Base-by-base conservation (phyloP, 345 rosid species). In the Citrus sinensis region DNA sequence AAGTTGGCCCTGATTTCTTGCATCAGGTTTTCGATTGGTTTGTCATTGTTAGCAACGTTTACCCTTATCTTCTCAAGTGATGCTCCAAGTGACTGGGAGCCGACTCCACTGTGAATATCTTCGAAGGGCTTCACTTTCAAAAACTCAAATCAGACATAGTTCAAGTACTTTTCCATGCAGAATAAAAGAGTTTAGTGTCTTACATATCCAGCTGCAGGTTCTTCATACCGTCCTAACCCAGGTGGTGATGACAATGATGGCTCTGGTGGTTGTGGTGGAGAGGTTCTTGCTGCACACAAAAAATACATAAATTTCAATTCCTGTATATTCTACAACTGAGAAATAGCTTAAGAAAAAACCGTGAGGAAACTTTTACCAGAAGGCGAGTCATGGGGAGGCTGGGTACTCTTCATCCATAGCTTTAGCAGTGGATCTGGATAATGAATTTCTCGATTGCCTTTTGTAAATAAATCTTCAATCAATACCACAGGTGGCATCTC, bases 391-490 rank as follows among this genome's bases (percentile, higher is more conserved):
- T 86, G 90, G 29, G 49, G 86, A 82, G 84, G 88, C 55, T 80
- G 88, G 40, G 83, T 85, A 82, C 88, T 85, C 87, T 79, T 90
- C 64, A 37, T 86, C 96, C 97, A 93, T 42, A 89, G 90, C 83
- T 90, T 86, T 71, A 86, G 62, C 25, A 93, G 90, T 62, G 92
- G 85, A 70, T 84, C 88, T 32, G 95, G 97, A 83, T 95, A 95
- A 74, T 85, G 73, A 61, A 85, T 70, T 13, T 85, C 82, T 81
- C 80, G 62, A 63, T 77, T 80, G 81, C 76, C 84, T n/a, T 78
- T 75, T 7, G 19, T 76, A 39, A 79, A 78, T 39, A 80, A 78
- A 67, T 85, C 83, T 78, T 89, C 92, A 27, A 81, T 82, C 70
- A 92, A 83, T 73, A 83, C 91, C 24, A 82, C 73, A 34, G 92